A percentile compares a stretch with the other conserved stretches of the same genome.
phyloP scores from a whole-genome alignment of 2,329 filamentous ascomycete species.

The Monascus ruber region DNA sequence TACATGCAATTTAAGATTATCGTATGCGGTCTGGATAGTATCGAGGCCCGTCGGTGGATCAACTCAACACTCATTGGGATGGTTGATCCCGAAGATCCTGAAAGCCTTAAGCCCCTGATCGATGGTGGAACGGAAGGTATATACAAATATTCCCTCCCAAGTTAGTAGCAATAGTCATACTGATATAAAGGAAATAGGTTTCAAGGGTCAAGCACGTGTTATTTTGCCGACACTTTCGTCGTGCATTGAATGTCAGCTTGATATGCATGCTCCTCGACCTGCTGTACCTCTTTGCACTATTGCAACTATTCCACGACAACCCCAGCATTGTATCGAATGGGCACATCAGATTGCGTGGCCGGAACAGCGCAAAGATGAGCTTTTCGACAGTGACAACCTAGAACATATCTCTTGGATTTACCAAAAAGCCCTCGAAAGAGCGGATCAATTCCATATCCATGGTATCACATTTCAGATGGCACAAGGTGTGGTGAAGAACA shows the following conservation, averaged over 20 bases:
- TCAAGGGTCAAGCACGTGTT: slow-evolving; percentile 93
- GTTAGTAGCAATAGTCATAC: slow-evolving; percentile 1
- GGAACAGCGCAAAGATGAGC: slow-evolving; percentile 66
- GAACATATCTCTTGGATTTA: slow-evolving; percentile 98
- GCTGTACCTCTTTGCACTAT: slow-evolving; percentile 94
- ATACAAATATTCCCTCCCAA: background rate
- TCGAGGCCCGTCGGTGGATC: slow-evolving; percentile 97
- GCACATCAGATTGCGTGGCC: slow-evolving; percentile 98
- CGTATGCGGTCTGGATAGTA: slow-evolving; percentile 89
- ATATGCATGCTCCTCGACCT: slow-evolving; percentile 97
- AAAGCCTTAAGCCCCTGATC: slow-evolving; percentile 84
- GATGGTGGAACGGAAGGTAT: slow-evolving; percentile 88
- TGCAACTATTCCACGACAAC: slow-evolving; percentile 89
- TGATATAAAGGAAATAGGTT: slow-evolving; percentile 44
- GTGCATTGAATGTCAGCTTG: slow-evolving; percentile 95
- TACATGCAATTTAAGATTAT: slow-evolving; percentile 95
- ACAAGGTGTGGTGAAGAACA: slow-evolving; percentile 97
- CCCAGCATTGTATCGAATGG: slow-evolving; percentile 98
- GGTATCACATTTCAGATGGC: slow-evolving; percentile 94
- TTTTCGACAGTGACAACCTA: slow-evolving; percentile 88
- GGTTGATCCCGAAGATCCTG: slow-evolving; percentile 71
- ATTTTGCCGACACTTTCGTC: slow-evolving; percentile 86
- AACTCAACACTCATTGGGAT: slow-evolving; percentile 86
- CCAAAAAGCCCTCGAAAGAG: slow-evolving; percentile 67
- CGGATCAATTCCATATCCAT: slow-evolving; percentile 76